These are phyloP conservation scores for Antrodiella citrinella DNA, from an alignment of 768 basidiomycete genomes.

Conservation along the genomic window DNA sequence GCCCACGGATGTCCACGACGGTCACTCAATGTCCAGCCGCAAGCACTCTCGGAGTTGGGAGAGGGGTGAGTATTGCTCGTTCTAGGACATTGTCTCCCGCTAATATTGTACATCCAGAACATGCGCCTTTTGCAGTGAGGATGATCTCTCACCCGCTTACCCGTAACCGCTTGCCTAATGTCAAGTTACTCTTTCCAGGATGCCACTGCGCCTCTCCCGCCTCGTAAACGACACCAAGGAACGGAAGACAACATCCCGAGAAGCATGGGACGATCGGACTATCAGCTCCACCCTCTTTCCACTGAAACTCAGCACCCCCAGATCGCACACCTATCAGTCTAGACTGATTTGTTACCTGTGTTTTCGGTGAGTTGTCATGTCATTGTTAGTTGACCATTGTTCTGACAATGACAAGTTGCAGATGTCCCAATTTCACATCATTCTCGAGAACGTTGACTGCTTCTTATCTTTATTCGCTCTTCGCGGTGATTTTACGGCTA, in stretches of 20 bases:
- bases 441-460: too few species aligned
- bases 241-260: constrained; percentile 2
- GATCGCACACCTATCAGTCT: background rate
- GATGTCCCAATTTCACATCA: background rate
- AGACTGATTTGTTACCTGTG: background rate
- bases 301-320: background rate
- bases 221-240: constrained; percentile 20
- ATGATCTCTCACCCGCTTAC: background rate
- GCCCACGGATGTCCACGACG: constrained; percentile 9
- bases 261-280: background rate
- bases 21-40: constrained; percentile 15
- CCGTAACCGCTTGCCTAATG: constrained; percentile 1
- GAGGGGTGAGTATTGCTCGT: constrained; percentile 13
- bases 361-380: background rate
- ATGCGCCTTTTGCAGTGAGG: background rate
- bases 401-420: background rate
- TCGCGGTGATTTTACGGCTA: background rate
- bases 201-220: constrained; percentile 15
- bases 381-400: background rate
- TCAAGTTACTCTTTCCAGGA: constrained; percentile 14
- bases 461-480: background rate
- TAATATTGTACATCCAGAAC: background rate
- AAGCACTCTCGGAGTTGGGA: constrained; percentile 23
- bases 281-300: background rate
- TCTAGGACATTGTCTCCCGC: background rate